Conservation (phyloP, 108 stramenopile genomes). For the Discostella pseudostelligera region DNA sequence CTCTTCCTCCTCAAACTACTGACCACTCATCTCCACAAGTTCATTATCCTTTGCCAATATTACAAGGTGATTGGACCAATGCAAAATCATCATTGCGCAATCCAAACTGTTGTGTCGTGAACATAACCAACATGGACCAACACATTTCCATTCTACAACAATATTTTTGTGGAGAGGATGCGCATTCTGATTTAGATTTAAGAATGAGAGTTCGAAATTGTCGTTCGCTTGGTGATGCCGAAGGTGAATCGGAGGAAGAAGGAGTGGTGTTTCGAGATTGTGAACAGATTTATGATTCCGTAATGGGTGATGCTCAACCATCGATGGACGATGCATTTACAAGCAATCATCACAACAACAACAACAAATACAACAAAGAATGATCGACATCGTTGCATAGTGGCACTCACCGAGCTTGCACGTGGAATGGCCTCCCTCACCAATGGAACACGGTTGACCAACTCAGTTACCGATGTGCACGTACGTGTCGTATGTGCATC, state of each 20-base stretch:
- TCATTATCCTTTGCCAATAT: not conserved
- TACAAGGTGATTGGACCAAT: conserved; percentile 19
- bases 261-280: conserved; percentile 37
- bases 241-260: not conserved
- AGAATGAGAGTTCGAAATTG: conserved; percentile 41
- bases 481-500: conserved; percentile 59
- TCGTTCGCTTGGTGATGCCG: not conserved
- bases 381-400: conserved; percentile 29
- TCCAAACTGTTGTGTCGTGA: conserved; percentile 47
- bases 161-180: conserved; percentile 38
- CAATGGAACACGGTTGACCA: conserved; percentile 30
- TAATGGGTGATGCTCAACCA: conserved; percentile 16
- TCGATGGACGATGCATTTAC: not conserved
- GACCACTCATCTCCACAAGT: not conserved
- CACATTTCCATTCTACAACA: conserved; percentile 33
- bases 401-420: conserved; percentile 42
- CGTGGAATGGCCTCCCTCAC: conserved; percentile 40
- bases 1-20: not conserved
- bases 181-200: conserved; percentile 47
- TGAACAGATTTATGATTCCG: conserved; percentile 23
- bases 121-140: conserved; percentile 28
- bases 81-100: conserved; percentile 42
- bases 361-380: not conserved
- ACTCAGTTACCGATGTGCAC: conserved; percentile 39
- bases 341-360: not conserved